Conservation (phyloP, 805 yeast genomes). For the Pichia californica region DNA sequence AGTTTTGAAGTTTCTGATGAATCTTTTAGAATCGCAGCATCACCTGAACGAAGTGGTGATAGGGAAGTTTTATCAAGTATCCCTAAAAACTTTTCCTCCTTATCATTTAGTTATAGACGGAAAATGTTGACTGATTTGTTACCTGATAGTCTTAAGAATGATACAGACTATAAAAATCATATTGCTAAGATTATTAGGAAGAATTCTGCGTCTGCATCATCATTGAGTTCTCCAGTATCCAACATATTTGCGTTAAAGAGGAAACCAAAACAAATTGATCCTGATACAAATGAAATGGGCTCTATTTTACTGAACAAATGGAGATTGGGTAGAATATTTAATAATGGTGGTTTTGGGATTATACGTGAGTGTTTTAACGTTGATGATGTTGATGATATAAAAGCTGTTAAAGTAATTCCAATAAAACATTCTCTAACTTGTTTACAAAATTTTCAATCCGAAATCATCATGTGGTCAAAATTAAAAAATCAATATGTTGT, state of each 20-base stretch:
- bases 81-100: conserved; percentile 42
- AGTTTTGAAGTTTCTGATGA: conserved; percentile 14
- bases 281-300: conserved; percentile 53
- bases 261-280: not conserved
- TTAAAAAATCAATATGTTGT: conserved; percentile 61
- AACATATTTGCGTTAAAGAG: conserved; percentile 14
- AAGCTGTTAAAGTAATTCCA: conserved; percentile 28
- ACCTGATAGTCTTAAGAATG: conserved; percentile 22
- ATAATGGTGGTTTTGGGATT: conserved; percentile 88
- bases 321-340: conserved; percentile 65
- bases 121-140: conserved; percentile 26
- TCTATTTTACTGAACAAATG: conserved; percentile 50
- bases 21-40: conserved; percentile 22
- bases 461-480: conserved; percentile 68
- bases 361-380: conserved; percentile 38
- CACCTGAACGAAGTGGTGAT: conserved; percentile 34
- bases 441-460: conserved; percentile 57
- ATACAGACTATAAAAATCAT: conserved; percentile 27
- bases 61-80: conserved; percentile 36
- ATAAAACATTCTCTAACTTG: conserved; percentile 37
- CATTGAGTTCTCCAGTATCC: conserved; percentile 17
- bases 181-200: conserved; percentile 25
- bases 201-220: conserved; percentile 16
- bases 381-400: conserved; percentile 13
- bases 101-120: conserved; percentile 48